phyloP scores from a whole-genome alignment of 441 rosid genomes.

The Gossypium davidsonii region DNA sequence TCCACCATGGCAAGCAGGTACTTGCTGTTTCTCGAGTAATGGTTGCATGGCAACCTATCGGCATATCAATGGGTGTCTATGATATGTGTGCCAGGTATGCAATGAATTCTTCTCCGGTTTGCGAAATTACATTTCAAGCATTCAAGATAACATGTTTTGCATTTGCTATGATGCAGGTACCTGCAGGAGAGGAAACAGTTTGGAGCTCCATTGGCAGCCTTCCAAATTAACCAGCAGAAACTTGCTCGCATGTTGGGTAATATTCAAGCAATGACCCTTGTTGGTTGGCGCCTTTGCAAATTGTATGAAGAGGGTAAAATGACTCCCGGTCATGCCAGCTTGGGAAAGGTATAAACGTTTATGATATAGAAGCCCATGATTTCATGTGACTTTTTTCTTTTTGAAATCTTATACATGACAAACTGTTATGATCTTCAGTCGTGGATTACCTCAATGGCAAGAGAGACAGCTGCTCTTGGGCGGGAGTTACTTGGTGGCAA shows the following conservation, averaged over 20 bases:
- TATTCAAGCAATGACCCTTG: constrained; percentile 80
- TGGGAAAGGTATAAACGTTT: constrained; percentile 67
- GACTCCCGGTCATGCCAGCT: constrained; percentile 94
- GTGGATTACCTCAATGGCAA: constrained; percentile 74
- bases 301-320: constrained; percentile 69
- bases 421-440: constrained; percentile 35
- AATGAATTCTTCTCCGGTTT: background rate
- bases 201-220: constrained; percentile 93
- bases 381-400: background rate
- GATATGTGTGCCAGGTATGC: constrained; percentile 93
- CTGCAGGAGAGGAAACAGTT: constrained; percentile 89
- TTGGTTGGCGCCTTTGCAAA: constrained; percentile 97
- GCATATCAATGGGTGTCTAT: constrained; percentile 87
- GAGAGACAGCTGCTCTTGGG: constrained; percentile 74
- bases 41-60: constrained; percentile 96
- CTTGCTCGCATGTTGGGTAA: constrained; percentile 82
- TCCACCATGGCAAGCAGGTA: constrained; percentile 39
- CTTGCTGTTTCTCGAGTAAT: constrained; percentile 90
- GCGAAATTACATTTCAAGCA: background rate
- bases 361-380: background rate
- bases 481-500: constrained; percentile 92
- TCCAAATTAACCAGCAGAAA: constrained; percentile 87
- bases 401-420: background rate
- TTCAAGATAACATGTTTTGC: background rate
- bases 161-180: constrained; percentile 44